phyloP scores from a whole-genome alignment of 768 basidiomycete genomes.

The Suillus cothurnatus region DNA sequence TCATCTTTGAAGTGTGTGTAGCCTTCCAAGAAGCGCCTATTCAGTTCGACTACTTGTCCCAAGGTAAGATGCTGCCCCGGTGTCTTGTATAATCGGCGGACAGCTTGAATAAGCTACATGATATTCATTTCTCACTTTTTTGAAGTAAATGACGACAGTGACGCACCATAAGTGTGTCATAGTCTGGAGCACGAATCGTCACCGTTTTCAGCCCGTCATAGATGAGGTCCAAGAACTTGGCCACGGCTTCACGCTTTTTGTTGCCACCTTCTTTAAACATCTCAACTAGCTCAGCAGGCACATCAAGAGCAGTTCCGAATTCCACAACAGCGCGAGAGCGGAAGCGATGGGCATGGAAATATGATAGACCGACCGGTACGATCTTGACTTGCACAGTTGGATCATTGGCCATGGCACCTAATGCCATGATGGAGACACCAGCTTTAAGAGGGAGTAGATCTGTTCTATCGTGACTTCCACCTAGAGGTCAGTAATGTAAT shows the following conservation, averaged over 20 bases:
- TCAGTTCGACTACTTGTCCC: conserved; percentile 94
- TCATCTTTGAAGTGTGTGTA: conserved; percentile 93
- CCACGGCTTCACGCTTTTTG: conserved; percentile 88
- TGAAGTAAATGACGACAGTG: not conserved
- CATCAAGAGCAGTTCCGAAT: conserved; percentile 88
- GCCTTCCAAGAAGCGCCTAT: conserved; percentile 89
- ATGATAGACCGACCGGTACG: conserved; percentile 79
- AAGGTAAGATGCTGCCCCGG: conserved; percentile 93
- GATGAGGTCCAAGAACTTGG: conserved; percentile 85
- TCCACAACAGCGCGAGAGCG: conserved; percentile 97
- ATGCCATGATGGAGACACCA: conserved; percentile 96
- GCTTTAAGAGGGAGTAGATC: conserved; percentile 97
- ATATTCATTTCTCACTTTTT: not conserved
- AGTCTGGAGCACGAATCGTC: conserved; percentile 94
- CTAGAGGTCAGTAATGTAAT: conserved; percentile 40
- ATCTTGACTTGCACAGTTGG: conserved; percentile 87
- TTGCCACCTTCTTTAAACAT: conserved; percentile 90
- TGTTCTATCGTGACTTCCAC: conserved; percentile 97
- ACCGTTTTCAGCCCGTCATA: conserved; percentile 96
- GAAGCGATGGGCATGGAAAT: conserved; percentile 83
- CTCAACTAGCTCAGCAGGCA: conserved; percentile 85
- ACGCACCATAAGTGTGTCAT: conserved; percentile 94
- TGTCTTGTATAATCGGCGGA: conserved; percentile 88
- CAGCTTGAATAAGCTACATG: conserved; percentile 89
- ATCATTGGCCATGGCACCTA: conserved; percentile 95